These are phyloP conservation scores for Bretziella fagacearum DNA, from an alignment of 2,329 filamentous ascomycete genomes.

Conservation along the genomic window DNA sequence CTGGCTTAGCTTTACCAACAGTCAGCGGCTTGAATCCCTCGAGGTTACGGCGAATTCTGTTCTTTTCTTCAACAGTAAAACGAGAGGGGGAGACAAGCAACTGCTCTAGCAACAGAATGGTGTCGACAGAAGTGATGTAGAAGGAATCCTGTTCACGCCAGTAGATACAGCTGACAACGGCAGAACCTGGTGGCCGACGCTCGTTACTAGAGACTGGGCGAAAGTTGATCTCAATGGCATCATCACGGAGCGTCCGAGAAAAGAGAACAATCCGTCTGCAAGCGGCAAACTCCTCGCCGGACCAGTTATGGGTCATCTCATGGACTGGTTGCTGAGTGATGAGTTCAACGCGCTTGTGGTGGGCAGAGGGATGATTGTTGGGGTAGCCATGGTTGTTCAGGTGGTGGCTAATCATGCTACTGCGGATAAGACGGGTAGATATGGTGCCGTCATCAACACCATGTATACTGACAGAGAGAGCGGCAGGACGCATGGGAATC, in stretches of 20 bases:
- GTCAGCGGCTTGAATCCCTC: constrained; percentile 88
- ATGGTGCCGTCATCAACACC: not conserved
- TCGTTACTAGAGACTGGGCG: constrained; percentile 63
- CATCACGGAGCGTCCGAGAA: constrained; percentile 63
- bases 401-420: constrained; percentile 21
- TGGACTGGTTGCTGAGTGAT: constrained; percentile 77
- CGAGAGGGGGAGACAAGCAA: constrained; percentile 57
- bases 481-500: not conserved
- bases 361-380: constrained; percentile 21
- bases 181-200: constrained; percentile 57
- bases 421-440: constrained; percentile 18
- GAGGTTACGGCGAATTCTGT: constrained; percentile 85
- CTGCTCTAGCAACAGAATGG: constrained; percentile 84
- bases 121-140: constrained; percentile 92
- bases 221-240: constrained; percentile 67
- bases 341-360: constrained; percentile 64
- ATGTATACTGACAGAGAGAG: not conserved
- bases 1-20: constrained; percentile 78
- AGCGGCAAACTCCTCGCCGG: constrained; percentile 58
- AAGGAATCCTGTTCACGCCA: constrained; percentile 86
- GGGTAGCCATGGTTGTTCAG: constrained; percentile 59
- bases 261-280: constrained; percentile 81
- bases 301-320: constrained; percentile 71
- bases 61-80: constrained; percentile 97
- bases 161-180: constrained; percentile 93